Evolutionary conservation across 495 filamentous ascomycete species (phyloP).

Genomic region (Apiosordaria backusii): DNA sequence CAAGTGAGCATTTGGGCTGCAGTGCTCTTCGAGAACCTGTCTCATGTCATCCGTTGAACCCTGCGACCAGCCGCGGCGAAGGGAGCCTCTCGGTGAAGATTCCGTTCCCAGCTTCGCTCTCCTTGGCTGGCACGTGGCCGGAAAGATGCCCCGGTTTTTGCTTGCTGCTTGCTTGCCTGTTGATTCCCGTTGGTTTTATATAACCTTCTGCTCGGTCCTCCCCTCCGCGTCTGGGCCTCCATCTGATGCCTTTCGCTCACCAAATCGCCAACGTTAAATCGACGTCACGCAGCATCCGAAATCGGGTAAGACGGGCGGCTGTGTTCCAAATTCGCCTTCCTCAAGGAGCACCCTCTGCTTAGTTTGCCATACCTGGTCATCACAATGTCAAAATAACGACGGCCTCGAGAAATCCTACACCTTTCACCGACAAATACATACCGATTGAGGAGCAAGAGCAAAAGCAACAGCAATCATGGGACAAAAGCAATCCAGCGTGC

Average conservation of each 20-base stretch:
- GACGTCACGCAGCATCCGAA: conserved; percentile 11
- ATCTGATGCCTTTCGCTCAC: neutral
- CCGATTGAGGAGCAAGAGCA: neutral
- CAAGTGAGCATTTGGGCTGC: neutral
- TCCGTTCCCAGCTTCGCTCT: neutral
- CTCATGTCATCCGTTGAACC: neutral
- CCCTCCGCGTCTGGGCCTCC: neutral
- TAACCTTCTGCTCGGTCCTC: neutral
- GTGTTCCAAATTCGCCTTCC: neutral
- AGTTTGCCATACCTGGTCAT: neutral
- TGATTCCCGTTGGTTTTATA: conserved; percentile 6
- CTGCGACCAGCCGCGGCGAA: neutral
- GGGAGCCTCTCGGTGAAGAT: conserved; percentile 8
- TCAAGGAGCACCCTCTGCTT: neutral
- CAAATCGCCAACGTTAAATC: conserved; percentile 5
- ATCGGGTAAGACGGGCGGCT: conserved; percentile 2
- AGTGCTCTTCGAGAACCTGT: neutral
- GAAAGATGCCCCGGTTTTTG: neutral
- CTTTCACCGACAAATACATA: neutral
- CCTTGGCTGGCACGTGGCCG: conserved; percentile 18
- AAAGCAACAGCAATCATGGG: conserved; percentile 12
- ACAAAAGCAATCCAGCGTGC: conserved; percentile 19
- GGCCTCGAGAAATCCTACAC: neutral
- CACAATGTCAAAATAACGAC: conserved; percentile 6
- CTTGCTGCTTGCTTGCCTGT: neutral